Base-by-base conservation (phyloP, 2,329 filamentous ascomycete genomes). In the Paecilomyces formosus region DNA sequence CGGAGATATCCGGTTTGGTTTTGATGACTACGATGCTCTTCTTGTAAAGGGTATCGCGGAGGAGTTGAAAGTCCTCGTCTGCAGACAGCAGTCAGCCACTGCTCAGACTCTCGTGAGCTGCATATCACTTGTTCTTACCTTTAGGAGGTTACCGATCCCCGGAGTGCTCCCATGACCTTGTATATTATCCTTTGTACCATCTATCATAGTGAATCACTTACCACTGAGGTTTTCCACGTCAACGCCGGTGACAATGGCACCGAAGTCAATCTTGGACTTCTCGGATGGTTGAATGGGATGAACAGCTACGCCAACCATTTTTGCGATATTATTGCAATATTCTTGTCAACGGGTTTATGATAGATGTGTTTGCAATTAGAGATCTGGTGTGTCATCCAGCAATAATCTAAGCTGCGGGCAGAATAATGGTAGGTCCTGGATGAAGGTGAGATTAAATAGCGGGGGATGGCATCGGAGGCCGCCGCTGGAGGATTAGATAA, bases 1-100 rank as follows among this genome's bases (percentile, higher is more conserved):
- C 86, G 0, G 86, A 83, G 24, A 87, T 77, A 50, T 82, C 78
- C 51, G 77, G 68, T 69, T 91, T 88, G 68, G 84, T 78, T 71
- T 88, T 90, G 76, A 92, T 82, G 28, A 92, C 80, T 11, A 92
- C 78, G 13, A 92, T 82, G 61, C 88, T 86, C 67, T 88, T 77
- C 12, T 75, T 79, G 77, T 88, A 91, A 3, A 92, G 81, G 1
- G 87, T 84, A 18, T 85, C 74, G 60, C 81, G 82, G 66, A 92
- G 85, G 21, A 79, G 70, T 7, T 79, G 75, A 68, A 90, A 90
- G 66, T 88, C 85, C 63, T 78, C 78, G 63, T 89, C 86, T 79
- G 63, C 57, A 51, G 13, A 55, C 12, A 57, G 33, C 15, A 55
- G n/a, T 45, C 39, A 45, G 39, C n/a, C 15, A 9, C 6, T 45